Evolutionary conservation across 805 yeast species (phyloP).

Genomic region (Metschnikowia dekortorum): DNA sequence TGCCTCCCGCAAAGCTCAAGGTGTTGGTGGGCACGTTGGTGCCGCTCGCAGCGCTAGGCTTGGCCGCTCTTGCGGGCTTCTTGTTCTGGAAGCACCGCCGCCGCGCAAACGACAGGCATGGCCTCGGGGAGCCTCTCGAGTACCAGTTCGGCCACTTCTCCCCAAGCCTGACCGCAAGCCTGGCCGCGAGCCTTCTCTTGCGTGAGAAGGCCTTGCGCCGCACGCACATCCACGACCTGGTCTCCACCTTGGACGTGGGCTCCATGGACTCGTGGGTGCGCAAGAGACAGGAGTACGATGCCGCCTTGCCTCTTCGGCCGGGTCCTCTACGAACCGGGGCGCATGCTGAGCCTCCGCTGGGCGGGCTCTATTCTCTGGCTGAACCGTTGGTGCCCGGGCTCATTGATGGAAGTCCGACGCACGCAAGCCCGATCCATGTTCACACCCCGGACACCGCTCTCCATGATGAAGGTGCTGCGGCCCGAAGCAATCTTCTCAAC

Average conservation of each 20-base stretch:
- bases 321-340: not conserved
- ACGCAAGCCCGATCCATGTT: too few relatives aligned
- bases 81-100: conserved; percentile 8
- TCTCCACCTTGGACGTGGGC: conserved; percentile 40
- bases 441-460: too few relatives aligned
- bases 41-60: conserved; percentile 26
- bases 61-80: conserved; percentile 10
- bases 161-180: conserved; percentile 14
- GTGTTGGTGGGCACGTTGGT: conserved; percentile 37
- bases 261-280: conserved; percentile 52
- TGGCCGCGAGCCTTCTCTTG: conserved; percentile 12
- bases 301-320: conserved; percentile 10
- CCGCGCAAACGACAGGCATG: conserved; percentile 2
- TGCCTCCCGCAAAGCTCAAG: conserved; percentile 7
- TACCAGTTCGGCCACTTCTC: conserved; percentile 18
- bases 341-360: too few relatives aligned
- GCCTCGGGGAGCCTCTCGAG: conserved; percentile 9
- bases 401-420: too few relatives aligned
- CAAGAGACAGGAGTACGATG: conserved; percentile 46
- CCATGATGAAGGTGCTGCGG: too few relatives aligned
- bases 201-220: conserved; percentile 12
- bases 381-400: too few relatives aligned
- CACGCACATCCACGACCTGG: conserved; percentile 24
- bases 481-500: conserved; percentile 1
- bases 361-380: too few relatives aligned